Evolutionary conservation across 73 alveolate species (phyloP).

Genomic region (Strombidium stylifer): DNA sequence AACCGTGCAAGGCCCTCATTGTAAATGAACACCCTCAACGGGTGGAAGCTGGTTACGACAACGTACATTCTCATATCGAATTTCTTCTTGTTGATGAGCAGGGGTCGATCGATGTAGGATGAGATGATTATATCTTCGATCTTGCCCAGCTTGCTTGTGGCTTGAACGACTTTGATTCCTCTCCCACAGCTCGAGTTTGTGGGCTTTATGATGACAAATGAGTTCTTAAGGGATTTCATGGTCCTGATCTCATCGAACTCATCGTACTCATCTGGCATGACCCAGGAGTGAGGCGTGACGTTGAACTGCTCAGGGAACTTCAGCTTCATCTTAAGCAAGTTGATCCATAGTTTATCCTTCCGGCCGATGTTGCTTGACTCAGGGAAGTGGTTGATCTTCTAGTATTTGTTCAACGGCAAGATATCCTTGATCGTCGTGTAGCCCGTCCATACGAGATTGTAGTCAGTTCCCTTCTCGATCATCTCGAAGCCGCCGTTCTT

Average conservation of each 20-base stretch:
- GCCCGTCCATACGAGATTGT: constrained; percentile 75
- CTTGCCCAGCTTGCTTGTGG: constrained; percentile 65
- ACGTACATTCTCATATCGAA: constrained; percentile 94
- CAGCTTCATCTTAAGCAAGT: constrained; percentile 56
- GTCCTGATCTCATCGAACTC: constrained; percentile 73
- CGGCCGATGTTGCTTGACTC: constrained; percentile 76
- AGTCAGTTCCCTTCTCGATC: constrained; percentile 30
- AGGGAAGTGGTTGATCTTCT: constrained; percentile 87
- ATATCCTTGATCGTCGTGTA: constrained; percentile 59
- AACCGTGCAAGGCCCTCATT: constrained; percentile 92
- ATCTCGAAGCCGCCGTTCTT: constrained; percentile 38
- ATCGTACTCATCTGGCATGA: constrained; percentile 87
- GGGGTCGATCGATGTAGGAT: constrained; percentile 86
- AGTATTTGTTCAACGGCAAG: constrained; percentile 52
- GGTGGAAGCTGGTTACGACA: constrained; percentile 86
- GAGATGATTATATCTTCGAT: constrained; percentile 60
- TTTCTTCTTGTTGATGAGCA: constrained; percentile 81
- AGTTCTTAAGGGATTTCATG: constrained; percentile 66
- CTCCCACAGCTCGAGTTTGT: constrained; percentile 95
- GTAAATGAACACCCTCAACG: constrained; percentile 86
- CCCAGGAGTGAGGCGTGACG: constrained; percentile 81
- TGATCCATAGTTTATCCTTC: constrained; percentile 77
- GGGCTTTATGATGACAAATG: constrained; percentile 93
- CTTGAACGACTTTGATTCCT: constrained; percentile 83
- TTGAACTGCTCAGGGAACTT: constrained; percentile 72